Conservation (phyloP, 768 basidiomycete genomes). For the Suillus occidentalis region DNA sequence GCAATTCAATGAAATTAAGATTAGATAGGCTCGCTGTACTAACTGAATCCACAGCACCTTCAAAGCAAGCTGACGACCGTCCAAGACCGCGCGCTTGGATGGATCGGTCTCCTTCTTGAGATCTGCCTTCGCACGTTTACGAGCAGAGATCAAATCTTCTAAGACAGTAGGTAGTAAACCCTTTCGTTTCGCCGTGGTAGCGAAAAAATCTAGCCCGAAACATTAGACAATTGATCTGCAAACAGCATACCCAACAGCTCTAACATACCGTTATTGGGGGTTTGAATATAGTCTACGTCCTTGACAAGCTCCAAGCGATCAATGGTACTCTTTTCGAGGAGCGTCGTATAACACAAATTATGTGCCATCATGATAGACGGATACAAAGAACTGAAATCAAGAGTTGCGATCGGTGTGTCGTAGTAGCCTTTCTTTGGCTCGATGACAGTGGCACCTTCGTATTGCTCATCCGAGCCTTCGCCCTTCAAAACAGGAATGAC, state of each 20-base stretch:
- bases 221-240: neutral
- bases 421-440: conserved; percentile 97
- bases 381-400: conserved; percentile 98
- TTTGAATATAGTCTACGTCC: conserved; percentile 89
- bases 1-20: conserved; percentile 5
- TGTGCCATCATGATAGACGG: conserved; percentile 99
- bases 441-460: conserved; percentile 98
- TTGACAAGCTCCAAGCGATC: conserved; percentile 76
- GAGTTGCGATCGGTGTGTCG: conserved; percentile 93
- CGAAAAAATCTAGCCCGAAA: conserved; percentile 73
- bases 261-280: conserved; percentile 86
- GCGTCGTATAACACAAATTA: conserved; percentile 96
- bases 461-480: conserved; percentile 94
- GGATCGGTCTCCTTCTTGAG: conserved; percentile 96
- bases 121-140: conserved; percentile 94
- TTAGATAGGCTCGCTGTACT: neutral
- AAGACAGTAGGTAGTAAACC: conserved; percentile 90
- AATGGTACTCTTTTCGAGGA: conserved; percentile 79
- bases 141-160: conserved; percentile 89
- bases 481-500: conserved; percentile 81
- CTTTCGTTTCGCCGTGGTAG: conserved; percentile 68
- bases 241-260: neutral
- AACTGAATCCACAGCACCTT: conserved; percentile 54
- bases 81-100: conserved; percentile 94
- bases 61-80: conserved; percentile 94